A percentile compares a stretch with the other conserved stretches of the same genome.
Evolutionary conservation across 306 rosid species (phyloP).

Genomic region (Sophora flavescens): DNA sequence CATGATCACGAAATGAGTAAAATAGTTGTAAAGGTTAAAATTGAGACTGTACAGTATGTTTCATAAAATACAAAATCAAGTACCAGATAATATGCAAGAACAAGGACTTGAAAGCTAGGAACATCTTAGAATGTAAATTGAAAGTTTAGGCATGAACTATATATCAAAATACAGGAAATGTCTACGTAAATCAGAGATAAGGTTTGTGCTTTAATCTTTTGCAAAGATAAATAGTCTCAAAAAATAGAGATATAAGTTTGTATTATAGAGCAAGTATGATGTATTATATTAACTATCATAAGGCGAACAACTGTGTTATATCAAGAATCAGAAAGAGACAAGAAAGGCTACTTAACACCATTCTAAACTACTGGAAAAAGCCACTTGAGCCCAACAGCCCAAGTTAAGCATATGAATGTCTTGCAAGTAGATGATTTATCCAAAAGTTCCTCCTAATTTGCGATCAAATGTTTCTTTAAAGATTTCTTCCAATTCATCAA

Average conservation of each 20-base stretch:
- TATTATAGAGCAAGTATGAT: background rate
- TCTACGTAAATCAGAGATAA: background rate
- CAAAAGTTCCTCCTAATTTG: conserved; percentile 16
- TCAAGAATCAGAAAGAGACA: background rate
- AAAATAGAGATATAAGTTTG: background rate
- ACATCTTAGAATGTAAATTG: background rate
- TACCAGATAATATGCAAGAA: conserved; percentile 1
- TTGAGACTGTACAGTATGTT: background rate
- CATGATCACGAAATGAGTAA: conserved; percentile 12
- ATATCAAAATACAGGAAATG: background rate
- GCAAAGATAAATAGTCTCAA: background rate
- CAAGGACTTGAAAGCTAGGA: conserved; percentile 20
- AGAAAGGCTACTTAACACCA: background rate
- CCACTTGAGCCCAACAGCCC: background rate
- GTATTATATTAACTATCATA: background rate
- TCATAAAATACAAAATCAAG: background rate
- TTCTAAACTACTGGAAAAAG: conserved; percentile 12
- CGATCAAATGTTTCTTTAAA: background rate
- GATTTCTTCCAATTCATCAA: background rate
- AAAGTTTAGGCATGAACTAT: background rate
- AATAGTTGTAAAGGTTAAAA: background rate
- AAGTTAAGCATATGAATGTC: conserved; percentile 3
- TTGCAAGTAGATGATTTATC: conserved; percentile 2
- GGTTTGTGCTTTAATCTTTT: background rate
- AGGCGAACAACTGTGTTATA: background rate